phyloP scores from a whole-genome alignment of 2,329 filamentous ascomycete genomes.

The Cryphonectria nitschkei region DNA sequence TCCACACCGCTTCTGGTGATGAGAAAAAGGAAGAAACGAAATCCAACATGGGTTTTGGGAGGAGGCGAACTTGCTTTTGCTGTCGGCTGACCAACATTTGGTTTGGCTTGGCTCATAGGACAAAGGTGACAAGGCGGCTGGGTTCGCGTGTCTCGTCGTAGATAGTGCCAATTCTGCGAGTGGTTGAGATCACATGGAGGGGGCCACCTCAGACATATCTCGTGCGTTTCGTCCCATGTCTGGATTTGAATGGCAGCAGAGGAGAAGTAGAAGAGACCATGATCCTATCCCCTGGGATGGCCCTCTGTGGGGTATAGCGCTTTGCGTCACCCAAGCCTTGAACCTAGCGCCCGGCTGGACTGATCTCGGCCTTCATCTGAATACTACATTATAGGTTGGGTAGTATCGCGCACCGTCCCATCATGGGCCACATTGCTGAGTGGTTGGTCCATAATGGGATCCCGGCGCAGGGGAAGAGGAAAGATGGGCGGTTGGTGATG shows the following conservation, averaged over 20 bases:
- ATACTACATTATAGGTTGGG: neutral
- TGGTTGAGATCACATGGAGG: neutral
- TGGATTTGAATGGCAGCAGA: neutral
- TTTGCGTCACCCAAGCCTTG: neutral
- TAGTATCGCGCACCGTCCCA: neutral
- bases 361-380: slow-evolving; percentile 2
- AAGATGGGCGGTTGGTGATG: neutral
- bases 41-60: neutral
- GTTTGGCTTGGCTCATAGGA: no score
- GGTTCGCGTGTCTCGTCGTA: neutral
- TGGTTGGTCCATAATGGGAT: neutral
- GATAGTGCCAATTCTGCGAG: neutral
- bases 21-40: neutral
- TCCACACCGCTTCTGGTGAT: neutral
- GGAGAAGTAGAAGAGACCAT: neutral
- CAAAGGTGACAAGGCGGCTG: neutral
- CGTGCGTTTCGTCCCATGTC: slow-evolving; percentile 1
- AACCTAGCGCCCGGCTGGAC: neutral
- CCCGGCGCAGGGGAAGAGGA: neutral
- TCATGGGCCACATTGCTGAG: neutral
- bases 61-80: neutral
- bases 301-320: slow-evolving; percentile 18
- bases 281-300: slow-evolving; percentile 12
- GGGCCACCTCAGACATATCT: neutral
- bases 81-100: neutral